These are phyloP conservation scores for Asterionellopsis glacialis DNA, from an alignment of 108 stramenopile species.

Conservation along the genomic window DNA sequence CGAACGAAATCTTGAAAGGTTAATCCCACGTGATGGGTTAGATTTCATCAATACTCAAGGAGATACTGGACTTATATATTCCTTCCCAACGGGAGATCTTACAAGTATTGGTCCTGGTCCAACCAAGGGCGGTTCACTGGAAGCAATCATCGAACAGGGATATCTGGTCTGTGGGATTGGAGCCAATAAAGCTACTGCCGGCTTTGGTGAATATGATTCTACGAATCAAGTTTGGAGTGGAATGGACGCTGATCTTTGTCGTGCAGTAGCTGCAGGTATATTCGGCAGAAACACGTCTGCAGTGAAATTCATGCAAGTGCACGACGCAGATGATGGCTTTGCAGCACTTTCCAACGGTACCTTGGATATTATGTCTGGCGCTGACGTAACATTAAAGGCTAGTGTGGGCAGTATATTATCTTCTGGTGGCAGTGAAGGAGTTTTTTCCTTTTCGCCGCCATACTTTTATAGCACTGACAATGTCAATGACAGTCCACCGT, in stretches of 20 bases:
- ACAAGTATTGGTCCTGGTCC: background rate
- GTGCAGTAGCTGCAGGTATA: constrained; percentile 39
- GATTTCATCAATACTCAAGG: constrained; percentile 43
- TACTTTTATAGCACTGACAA: constrained; percentile 44
- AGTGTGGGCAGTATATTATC: no score
- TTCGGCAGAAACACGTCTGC: constrained; percentile 24
- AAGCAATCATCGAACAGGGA: constrained; percentile 16
- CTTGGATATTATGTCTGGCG: constrained; percentile 47
- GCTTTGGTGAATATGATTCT: background rate
- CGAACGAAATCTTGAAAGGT: constrained; percentile 6
- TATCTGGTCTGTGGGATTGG: constrained; percentile 45
- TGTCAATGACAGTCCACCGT: background rate
- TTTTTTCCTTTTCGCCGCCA: constrained; percentile 37
- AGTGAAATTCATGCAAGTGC: constrained; percentile 16
- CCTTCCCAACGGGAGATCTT: constrained; percentile 35
- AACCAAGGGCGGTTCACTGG: constrained; percentile 8
- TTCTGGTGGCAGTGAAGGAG: constrained; percentile 8
- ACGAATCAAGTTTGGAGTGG: background rate
- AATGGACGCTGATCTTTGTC: constrained; percentile 17
- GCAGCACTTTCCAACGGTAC: constrained; percentile 20
- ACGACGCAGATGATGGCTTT: constrained; percentile 23
- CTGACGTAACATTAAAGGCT: constrained; percentile 19
- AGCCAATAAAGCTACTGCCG: no score
- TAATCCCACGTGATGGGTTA: constrained; percentile 13
- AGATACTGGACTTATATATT: constrained; percentile 30